A percentile compares a stretch with the other conserved stretches of the same genome.
Conservation (phyloP, 2,329 filamentous ascomycete genomes). For the Clonostachys byssicola region DNA sequence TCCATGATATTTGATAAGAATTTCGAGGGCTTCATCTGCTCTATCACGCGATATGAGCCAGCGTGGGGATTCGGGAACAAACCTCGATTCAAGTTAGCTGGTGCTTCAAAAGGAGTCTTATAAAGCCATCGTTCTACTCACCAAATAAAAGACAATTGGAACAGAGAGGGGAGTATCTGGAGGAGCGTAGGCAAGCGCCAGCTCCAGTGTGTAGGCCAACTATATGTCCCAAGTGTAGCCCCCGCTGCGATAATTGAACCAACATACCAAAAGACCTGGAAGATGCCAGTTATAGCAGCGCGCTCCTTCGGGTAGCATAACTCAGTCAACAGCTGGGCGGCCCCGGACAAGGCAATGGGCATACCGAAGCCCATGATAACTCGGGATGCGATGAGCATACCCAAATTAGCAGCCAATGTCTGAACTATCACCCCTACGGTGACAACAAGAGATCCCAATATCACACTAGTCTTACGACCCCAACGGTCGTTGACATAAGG, state of each 20-base stretch:
- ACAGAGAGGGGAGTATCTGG: conserved; percentile 35
- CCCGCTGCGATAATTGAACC: conserved; percentile 43
- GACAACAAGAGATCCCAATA: conserved; percentile 49
- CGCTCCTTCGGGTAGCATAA: conserved; percentile 57
- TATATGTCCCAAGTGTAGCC: conserved; percentile 43
- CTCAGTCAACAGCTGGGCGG: conserved; percentile 54
- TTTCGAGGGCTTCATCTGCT: conserved; percentile 39
- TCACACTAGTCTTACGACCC: conserved; percentile 49
- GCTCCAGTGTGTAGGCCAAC: conserved; percentile 26
- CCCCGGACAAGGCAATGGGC: conserved; percentile 52
- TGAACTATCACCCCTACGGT: conserved; percentile 48
- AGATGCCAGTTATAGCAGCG: conserved; percentile 48
- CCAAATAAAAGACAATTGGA: conserved; percentile 45
- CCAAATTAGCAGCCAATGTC: conserved; percentile 16
- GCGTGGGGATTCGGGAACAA: conserved; percentile 55
- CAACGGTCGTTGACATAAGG: conserved; percentile 41
- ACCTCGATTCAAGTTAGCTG: conserved; percentile 15
- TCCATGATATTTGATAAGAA: conserved; percentile 49
- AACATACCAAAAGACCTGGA: conserved; percentile 54
- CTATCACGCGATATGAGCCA: conserved; percentile 40
- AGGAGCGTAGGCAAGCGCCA: conserved; percentile 42
- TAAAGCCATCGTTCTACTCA: conserved; percentile 47
- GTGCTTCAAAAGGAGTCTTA: neutral
- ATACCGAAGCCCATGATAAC: conserved; percentile 55
- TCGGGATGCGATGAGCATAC: conserved; percentile 53